A percentile compares a stretch with the other conserved stretches of the same genome.
Evolutionary conservation across 768 basidiomycete species (phyloP).

Genomic region (Leccinum aurantiacum): DNA sequence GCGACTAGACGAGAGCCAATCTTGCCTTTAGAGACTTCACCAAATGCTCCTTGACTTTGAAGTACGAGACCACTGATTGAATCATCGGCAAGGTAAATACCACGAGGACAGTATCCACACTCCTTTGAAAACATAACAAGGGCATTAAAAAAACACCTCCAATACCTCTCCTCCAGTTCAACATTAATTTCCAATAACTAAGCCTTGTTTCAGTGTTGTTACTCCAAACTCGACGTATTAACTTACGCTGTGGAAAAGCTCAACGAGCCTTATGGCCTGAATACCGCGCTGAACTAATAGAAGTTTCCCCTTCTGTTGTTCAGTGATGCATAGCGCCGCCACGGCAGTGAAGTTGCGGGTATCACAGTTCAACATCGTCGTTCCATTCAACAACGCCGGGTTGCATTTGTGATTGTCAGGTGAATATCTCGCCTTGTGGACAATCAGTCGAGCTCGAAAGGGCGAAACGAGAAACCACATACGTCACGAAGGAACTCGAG

Average conservation of each 20-base stretch:
- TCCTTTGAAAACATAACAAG: constrained; percentile 22
- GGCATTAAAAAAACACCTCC: constrained; percentile 17
- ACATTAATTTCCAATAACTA: constrained; percentile 25
- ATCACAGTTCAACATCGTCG: constrained; percentile 18
- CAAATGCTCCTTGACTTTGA: constrained; percentile 21
- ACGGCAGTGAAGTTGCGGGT: constrained; percentile 21
- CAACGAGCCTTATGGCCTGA: constrained; percentile 11
- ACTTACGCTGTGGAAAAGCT: constrained; percentile 28
- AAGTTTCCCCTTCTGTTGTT: constrained; percentile 3
- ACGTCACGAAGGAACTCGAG: constrained; percentile 20
- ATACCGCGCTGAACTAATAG: neutral
- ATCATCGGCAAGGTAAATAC: constrained; percentile 10
- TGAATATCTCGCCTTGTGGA: constrained; percentile 9
- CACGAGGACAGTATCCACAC: constrained; percentile 19
- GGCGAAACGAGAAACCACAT: neutral
- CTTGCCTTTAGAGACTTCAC: constrained; percentile 21
- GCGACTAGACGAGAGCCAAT: constrained; percentile 26
- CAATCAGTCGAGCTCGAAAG: constrained; percentile 9
- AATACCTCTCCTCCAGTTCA: constrained; percentile 18
- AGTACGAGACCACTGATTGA: constrained; percentile 9
- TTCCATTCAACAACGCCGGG: constrained; percentile 17
- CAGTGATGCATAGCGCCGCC: constrained; percentile 14
- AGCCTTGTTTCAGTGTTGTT: constrained; percentile 1
- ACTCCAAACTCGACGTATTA: neutral
- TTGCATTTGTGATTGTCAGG: constrained; percentile 27